A percentile compares a stretch with the other conserved stretches of the same genome.
These are phyloP conservation scores for Geotrichum klebahnii DNA, from an alignment of 1,139 yeast species.

Conservation along the genomic window DNA sequence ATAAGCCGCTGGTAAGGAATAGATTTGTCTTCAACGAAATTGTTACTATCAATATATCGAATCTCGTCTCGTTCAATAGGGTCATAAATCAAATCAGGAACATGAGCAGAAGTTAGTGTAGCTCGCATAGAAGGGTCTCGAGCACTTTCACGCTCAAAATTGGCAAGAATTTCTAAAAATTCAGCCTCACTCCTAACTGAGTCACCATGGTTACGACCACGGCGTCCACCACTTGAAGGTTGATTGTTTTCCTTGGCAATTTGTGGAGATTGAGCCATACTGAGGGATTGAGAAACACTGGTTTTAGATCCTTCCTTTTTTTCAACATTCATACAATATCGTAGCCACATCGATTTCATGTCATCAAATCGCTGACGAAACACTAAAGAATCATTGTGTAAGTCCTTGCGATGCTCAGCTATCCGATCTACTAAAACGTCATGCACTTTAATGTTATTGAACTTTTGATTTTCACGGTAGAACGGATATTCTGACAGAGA, in stretches of 20 bases:
- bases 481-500: slow-evolving; percentile 52
- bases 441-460: slow-evolving; percentile 43
- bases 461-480: slow-evolving; percentile 43
- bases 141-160: slow-evolving; percentile 68
- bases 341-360: slow-evolving; percentile 47
- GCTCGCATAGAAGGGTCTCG: slow-evolving; percentile 83
- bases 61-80: slow-evolving; percentile 52
- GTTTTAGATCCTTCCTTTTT: slow-evolving; percentile 29
- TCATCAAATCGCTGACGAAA: slow-evolving; percentile 50
- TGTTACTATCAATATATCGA: slow-evolving; percentile 63
- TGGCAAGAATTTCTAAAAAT: slow-evolving; percentile 71
- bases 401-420: slow-evolving; percentile 34
- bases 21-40: slow-evolving; percentile 60
- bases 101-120: slow-evolving; percentile 70
- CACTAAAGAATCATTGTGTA: slow-evolving; percentile 40
- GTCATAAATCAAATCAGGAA: slow-evolving; percentile 74
- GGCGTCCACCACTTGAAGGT: slow-evolving; percentile 23
- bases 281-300: background rate
- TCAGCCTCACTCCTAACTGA: slow-evolving; percentile 86
- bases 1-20: slow-evolving; percentile 52
- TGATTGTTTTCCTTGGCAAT: slow-evolving; percentile 22
- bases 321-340: slow-evolving; percentile 53
- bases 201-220: slow-evolving; percentile 50
- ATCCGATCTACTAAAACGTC: slow-evolving; percentile 40
- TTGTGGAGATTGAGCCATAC: background rate